These are phyloP conservation scores for Yamadazyma triangularis DNA, from an alignment of 1,139 yeast genomes.

Conservation along the genomic window DNA sequence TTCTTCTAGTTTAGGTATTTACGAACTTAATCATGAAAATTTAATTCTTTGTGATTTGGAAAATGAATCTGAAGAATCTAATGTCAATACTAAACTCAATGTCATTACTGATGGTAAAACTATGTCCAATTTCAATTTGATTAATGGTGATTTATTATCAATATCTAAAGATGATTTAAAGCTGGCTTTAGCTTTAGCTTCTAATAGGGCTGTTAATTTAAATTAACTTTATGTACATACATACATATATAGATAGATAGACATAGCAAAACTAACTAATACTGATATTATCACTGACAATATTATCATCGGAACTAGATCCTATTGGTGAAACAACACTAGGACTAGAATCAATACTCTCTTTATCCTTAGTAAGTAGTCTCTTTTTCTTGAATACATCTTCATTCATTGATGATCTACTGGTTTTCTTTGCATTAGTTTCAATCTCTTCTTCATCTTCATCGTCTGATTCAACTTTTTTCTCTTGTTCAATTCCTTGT, in stretches of 20 bases:
- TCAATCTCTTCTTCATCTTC: conserved; percentile 10
- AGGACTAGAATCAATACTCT: not conserved
- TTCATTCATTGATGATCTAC: conserved; percentile 16
- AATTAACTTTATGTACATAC: not conserved
- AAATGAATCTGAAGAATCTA: conserved; percentile 14
- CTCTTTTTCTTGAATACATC: conserved; percentile 8
- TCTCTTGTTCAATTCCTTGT: conserved; percentile 7
- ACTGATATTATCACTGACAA: not conserved
- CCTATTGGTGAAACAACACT: not conserved
- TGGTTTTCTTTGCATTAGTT: conserved; percentile 12
- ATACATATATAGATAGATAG: not conserved
- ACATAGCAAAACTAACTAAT: not conserved
- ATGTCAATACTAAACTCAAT: conserved; percentile 10
- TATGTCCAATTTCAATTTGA: conserved; percentile 15
- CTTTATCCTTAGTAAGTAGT: conserved; percentile 9
- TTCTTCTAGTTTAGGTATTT: conserved; percentile 64
- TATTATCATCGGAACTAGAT: not conserved
- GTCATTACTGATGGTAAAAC: conserved; percentile 11
- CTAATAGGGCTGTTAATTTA: conserved; percentile 18
- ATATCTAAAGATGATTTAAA: conserved; percentile 44
- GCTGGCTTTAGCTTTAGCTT: conserved; percentile 44
- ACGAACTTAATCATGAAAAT: conserved; percentile 8
- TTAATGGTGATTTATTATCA: conserved; percentile 20
- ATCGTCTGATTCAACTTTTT: conserved; percentile 11
- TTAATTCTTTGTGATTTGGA: conserved; percentile 13